Conservation (phyloP, 495 filamentous ascomycete genomes). For the Cudoniella acicularis region DNA sequence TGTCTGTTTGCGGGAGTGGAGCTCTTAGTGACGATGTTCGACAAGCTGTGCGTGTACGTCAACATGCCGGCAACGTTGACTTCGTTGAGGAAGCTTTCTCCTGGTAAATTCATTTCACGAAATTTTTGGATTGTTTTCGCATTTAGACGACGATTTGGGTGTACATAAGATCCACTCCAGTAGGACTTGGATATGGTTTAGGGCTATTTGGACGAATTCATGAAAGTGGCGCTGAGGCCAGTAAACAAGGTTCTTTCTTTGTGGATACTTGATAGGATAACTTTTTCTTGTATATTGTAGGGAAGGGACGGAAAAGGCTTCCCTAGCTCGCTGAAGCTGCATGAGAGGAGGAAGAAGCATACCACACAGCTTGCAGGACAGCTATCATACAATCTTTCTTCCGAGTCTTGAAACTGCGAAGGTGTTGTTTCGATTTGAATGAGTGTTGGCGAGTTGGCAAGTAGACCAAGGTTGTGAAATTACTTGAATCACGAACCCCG, state of each 20-base stretch:
- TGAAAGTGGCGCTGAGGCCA: neutral
- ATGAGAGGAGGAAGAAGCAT: neutral
- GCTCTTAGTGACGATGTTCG: slow-evolving; percentile 86
- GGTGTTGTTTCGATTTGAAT: neutral
- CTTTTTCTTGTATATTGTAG: slow-evolving; percentile 6
- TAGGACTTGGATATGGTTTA: neutral
- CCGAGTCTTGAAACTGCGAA: neutral
- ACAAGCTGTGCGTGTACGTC: slow-evolving; percentile 61
- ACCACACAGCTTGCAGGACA: neutral
- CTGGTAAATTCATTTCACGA: slow-evolving; percentile 47
- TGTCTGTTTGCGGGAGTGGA: slow-evolving; percentile 88
- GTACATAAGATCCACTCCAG: neutral
- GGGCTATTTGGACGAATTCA: neutral
- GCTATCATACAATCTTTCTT: neutral
- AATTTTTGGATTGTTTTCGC: no score
- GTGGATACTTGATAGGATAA: neutral
- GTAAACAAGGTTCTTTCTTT: neutral
- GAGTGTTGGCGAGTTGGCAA: no score
- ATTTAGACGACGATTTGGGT: neutral
- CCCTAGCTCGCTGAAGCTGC: neutral
- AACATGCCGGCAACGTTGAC: slow-evolving; percentile 67
- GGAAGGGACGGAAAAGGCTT: neutral
- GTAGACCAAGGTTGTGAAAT: no score
- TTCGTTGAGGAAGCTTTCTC: slow-evolving; percentile 96
- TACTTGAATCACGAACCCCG: no score